Percentiles rank a stretch among this genome's conserved stretches.
These are phyloP conservation scores for Penicillium sp. DNA, from an alignment of 2,329 filamentous ascomycete genomes.

Conservation along the genomic window DNA sequence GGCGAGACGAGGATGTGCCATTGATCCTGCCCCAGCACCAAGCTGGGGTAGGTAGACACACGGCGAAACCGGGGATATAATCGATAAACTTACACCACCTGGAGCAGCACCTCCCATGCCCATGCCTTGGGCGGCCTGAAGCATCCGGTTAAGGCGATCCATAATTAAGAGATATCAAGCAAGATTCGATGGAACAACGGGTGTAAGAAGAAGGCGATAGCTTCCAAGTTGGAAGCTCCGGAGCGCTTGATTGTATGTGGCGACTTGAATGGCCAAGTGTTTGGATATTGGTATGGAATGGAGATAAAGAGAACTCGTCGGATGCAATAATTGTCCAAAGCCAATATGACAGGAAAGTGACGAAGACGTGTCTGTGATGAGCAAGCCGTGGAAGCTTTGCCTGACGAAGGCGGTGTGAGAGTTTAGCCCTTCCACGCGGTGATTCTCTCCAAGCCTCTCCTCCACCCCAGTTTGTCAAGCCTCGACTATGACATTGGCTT, in stretches of 20 bases:
- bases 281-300: not conserved
- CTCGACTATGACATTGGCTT: constrained; percentile 20
- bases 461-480: constrained; percentile 22
- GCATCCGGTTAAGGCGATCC: constrained; percentile 90
- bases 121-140: constrained; percentile 70
- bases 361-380: constrained; percentile 8
- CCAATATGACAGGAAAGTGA: constrained; percentile 8
- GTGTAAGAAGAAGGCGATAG: constrained; percentile 21
- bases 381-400: constrained; percentile 11
- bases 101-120: constrained; percentile 44
- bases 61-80: constrained; percentile 11
- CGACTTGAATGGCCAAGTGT: not conserved
- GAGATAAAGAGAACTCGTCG: not conserved
- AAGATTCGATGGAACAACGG: constrained; percentile 16
- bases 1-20: not conserved
- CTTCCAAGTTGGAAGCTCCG: constrained; percentile 36
- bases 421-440: constrained; percentile 23
- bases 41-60: constrained; percentile 6
- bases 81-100: constrained; percentile 40
- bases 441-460: constrained; percentile 28
- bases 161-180: constrained; percentile 53
- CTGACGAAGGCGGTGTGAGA: constrained; percentile 38
- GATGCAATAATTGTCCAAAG: constrained; percentile 6
- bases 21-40: constrained; percentile 6
- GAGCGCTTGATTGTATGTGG: constrained; percentile 11